Evolutionary conservation across 129 eudicot species (phyloP).

Genomic region (Pseudognaphalium luteoalbum): DNA sequence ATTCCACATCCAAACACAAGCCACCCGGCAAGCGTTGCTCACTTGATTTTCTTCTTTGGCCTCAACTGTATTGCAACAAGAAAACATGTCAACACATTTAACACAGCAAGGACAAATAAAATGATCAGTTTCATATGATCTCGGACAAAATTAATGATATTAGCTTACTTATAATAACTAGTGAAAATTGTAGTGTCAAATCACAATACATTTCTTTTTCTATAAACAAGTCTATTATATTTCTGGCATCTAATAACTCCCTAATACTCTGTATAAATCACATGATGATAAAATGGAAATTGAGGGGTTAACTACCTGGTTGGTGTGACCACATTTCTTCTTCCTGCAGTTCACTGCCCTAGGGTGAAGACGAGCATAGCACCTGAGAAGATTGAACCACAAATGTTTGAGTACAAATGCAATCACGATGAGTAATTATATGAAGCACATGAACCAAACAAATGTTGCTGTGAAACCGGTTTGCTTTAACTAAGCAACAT

Average conservation of each 20-base stretch:
- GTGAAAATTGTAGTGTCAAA: too few relatives aligned
- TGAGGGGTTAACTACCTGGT: slow-evolving; percentile 27
- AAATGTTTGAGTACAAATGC: background rate
- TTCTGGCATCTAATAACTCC: too few relatives aligned
- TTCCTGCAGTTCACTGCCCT: slow-evolving; percentile 51
- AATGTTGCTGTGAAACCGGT: background rate
- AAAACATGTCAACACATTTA: background rate
- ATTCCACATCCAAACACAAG: background rate
- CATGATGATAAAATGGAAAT: background rate
- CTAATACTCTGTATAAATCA: too few relatives aligned
- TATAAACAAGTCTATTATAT: too few relatives aligned
- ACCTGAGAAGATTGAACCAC: slow-evolving; percentile 10
- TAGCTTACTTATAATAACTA: too few relatives aligned
- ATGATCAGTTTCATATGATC: background rate
- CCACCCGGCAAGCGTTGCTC: background rate
- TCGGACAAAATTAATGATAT: too few relatives aligned
- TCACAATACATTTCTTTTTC: too few relatives aligned
- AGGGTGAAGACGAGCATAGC: slow-evolving; percentile 50
- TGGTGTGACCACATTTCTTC: slow-evolving; percentile 53
- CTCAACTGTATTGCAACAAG: slow-evolving; percentile 37
- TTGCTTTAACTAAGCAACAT: background rate
- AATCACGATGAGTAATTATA: background rate
- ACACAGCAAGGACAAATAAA: background rate
- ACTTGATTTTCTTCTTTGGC: slow-evolving; percentile 53
- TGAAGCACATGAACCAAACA: background rate